phyloP scores from a whole-genome alignment of 768 basidiomycete genomes.

The Amanita pseudoporphyria region DNA sequence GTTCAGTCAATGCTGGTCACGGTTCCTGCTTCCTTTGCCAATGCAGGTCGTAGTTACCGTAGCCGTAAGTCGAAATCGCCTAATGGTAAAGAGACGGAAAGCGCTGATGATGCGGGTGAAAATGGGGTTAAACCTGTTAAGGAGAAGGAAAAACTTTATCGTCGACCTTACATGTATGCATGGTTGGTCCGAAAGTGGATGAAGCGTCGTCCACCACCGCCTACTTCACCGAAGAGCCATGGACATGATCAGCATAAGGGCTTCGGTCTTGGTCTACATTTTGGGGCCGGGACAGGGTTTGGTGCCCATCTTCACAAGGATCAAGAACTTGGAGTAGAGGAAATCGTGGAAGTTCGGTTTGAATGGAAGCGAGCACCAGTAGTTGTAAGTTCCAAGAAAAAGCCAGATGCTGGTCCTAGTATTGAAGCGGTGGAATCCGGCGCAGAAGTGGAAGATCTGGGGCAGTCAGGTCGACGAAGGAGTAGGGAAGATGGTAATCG shows the following conservation, averaged over 20 bases:
- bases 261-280: conserved; percentile 9
- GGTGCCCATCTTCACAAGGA: conserved; percentile 6
- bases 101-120: neutral
- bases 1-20: conserved; percentile 52
- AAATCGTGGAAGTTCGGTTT: conserved; percentile 60
- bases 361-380: conserved; percentile 62
- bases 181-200: conserved; percentile 75
- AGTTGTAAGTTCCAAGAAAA: conserved; percentile 17
- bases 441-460: neutral
- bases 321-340: conserved; percentile 16
- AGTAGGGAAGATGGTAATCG: conserved; percentile 3
- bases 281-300: conserved; percentile 11
- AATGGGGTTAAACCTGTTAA: neutral
- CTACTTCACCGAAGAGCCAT: conserved; percentile 16
- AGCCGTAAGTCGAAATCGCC: neutral
- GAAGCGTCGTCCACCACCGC: conserved; percentile 36
- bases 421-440: conserved; percentile 3
- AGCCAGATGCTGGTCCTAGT: conserved; percentile 9
- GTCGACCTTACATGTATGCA: conserved; percentile 48
- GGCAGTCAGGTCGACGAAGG: neutral
- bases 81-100: neutral
- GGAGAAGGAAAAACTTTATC: neutral
- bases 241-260: conserved; percentile 11
- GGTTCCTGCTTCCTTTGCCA: conserved; percentile 23
- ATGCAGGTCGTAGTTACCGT: conserved; percentile 14